Conservation (phyloP, 1,284 basidiomycete species). For the Cutaneotrichosporon daszewskae region DNA sequence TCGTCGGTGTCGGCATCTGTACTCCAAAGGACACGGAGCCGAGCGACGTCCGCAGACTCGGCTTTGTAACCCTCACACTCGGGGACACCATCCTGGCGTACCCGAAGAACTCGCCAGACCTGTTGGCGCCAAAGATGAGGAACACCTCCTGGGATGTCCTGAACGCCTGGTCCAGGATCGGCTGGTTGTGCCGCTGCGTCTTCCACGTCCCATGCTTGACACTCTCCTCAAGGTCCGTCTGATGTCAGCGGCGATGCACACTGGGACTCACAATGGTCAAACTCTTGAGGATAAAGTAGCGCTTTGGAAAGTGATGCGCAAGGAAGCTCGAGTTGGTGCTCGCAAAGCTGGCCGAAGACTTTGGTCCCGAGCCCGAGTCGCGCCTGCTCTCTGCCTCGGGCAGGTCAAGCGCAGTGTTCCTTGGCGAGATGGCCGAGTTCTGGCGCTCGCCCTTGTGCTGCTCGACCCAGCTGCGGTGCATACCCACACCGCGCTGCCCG, state of each 20-base stretch:
- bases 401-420: conserved; percentile 29
- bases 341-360: conserved; percentile 57
- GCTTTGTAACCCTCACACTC: conserved; percentile 17
- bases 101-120: conserved; percentile 71
- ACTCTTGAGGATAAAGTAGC: conserved; percentile 91
- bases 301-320: conserved; percentile 66
- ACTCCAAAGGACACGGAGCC: not conserved
- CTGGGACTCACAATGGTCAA: conserved; percentile 59
- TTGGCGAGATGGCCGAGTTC: conserved; percentile 18
- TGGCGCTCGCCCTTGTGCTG: conserved; percentile 41
- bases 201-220: conserved; percentile 80
- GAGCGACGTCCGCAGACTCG: conserved; percentile 29
- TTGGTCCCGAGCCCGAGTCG: conserved; percentile 21
- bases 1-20: not conserved
- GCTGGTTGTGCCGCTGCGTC: conserved; percentile 90
- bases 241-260: conserved; percentile 10
- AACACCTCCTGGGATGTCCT: conserved; percentile 78
- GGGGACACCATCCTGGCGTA: conserved; percentile 60
- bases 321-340: conserved; percentile 55
- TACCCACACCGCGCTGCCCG: conserved; percentile 76
- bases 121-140: conserved; percentile 87
- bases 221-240: conserved; percentile 79
- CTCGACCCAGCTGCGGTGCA: conserved; percentile 75
- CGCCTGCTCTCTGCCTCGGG: conserved; percentile 7
- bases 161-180: conserved; percentile 80